Percentiles rank a stretch among this genome's conserved stretches.
phyloP scores from a whole-genome alignment of 1,284 basidiomycete genomes.

The Trichosporon sp. region DNA sequence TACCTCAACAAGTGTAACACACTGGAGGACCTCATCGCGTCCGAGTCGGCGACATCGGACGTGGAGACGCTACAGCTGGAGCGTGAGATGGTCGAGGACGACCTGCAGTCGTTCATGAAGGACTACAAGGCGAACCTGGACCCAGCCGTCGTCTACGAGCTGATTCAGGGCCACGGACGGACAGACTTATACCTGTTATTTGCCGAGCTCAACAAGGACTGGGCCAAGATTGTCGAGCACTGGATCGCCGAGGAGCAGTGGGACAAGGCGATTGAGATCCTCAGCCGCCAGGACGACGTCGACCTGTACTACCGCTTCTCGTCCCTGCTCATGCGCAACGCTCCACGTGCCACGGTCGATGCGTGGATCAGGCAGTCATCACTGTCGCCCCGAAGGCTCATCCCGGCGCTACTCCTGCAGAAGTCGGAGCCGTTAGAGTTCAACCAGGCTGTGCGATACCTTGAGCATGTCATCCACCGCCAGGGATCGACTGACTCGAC shows the following conservation, averaged over 20 bases:
- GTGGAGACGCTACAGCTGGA: conserved; percentile 83
- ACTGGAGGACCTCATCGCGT: conserved; percentile 72
- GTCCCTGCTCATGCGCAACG: conserved; percentile 80
- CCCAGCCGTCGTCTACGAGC: conserved; percentile 80
- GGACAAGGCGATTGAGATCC: conserved; percentile 82
- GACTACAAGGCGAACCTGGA: conserved; percentile 91
- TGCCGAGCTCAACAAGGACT: conserved; percentile 80
- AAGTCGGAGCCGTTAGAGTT: conserved; percentile 59
- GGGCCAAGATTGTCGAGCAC: conserved; percentile 83
- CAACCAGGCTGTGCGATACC: conserved; percentile 85
- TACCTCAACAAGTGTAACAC: conserved; percentile 96
- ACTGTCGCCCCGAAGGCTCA: conserved; percentile 79
- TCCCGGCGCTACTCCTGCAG: conserved; percentile 84
- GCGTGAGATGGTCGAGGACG: conserved; percentile 82
- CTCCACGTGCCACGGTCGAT: conserved; percentile 85
- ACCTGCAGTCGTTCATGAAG: conserved; percentile 85
- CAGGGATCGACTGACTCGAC: conserved; percentile 75
- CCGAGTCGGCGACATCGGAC: conserved; percentile 80
- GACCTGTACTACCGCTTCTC: conserved; percentile 94
- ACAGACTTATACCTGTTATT: conserved; percentile 91
- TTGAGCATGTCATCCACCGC: conserved; percentile 75
- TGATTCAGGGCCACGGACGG: conserved; percentile 89
- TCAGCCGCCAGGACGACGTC: conserved; percentile 81
- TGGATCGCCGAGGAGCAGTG: conserved; percentile 91
- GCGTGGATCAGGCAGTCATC: conserved; percentile 82